These are phyloP conservation scores for Ehretia macrophylla DNA, from an alignment of 257 asterid genomes.

Conservation along the genomic window DNA sequence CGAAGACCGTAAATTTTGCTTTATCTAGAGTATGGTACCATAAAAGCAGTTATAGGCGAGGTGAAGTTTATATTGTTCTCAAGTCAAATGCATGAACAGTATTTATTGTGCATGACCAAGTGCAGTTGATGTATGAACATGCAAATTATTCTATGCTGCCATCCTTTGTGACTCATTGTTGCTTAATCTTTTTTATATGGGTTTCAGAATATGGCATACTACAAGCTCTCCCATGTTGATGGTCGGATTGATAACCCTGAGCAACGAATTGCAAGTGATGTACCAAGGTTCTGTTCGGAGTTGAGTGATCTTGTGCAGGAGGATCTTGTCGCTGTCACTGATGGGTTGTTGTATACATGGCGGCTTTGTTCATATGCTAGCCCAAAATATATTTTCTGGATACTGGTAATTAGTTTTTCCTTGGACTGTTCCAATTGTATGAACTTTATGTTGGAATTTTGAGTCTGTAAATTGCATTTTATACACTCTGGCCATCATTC, in stretches of 20 bases:
- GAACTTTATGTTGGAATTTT: not conserved
- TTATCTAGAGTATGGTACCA: no score
- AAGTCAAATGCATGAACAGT: no score
- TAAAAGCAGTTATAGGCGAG: no score
- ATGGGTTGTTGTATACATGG: slow-evolving; percentile 92
- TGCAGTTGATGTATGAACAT: no score
- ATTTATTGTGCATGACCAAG: no score
- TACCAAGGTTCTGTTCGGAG: slow-evolving; percentile 92
- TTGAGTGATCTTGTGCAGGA: slow-evolving; percentile 98
- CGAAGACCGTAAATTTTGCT: no score
- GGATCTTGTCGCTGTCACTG: slow-evolving; percentile 87
- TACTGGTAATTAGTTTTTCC: slow-evolving; percentile 50
- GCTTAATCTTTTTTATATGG: not conserved
- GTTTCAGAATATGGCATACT: slow-evolving; percentile 92
- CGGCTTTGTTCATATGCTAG: slow-evolving; percentile 98
- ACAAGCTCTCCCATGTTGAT: slow-evolving; percentile 97
- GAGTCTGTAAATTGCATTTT: not conserved
- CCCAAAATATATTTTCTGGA: slow-evolving; percentile 95
- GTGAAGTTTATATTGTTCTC: no score
- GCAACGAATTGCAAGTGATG: slow-evolving; percentile 97
- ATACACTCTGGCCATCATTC: not conserved
- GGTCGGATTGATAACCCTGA: slow-evolving; percentile 94
- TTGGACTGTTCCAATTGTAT: slow-evolving; percentile 16
- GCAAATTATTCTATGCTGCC: no score
- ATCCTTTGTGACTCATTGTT: not conserved